Base-by-base conservation (phyloP, 441 rosid species). In the Populus hybrid region DNA sequence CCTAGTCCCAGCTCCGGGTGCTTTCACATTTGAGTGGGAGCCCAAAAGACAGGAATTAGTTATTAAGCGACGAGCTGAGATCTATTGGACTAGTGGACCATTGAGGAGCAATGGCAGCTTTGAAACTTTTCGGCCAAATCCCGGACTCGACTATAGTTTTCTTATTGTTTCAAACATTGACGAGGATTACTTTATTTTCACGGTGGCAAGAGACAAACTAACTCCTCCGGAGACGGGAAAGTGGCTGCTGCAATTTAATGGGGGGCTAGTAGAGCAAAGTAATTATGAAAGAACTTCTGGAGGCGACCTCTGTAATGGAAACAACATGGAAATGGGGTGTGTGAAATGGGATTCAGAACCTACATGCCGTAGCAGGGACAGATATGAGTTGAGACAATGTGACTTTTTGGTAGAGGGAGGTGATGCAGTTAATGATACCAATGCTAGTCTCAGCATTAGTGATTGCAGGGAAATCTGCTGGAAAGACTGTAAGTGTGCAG, bases 71-170 rank as follows among this genome's bases (percentile, higher is more conserved):
- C 70, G 42, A 57, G 73, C 76, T 5, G 35, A 66, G 20, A 61
- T 72, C 3, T 80, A 57, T 36, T 83, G 83, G 86, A 78, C 40
- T 3, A 79, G 81, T 21, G 86, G 84, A 8, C 10, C 42, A 16
- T 76, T 78, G 75, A n/a, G 8, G 71, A 20, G 32, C 23, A 46
- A 21, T 10, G 57, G n/a, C 61, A 74, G 68, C 3, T 30, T 46
- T 26, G 76, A 40, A 26, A 32, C 3, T 28, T 57, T 71, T 42
- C 14, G 23, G 12, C 8, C 12, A 1, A 16, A 24, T 70, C 3
- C 16, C 2, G 6, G 30, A 3, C 18, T 35, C 1, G 16, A 23
- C 7, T 70, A 26, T n/a, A 67, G 11, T 16, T 38, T 40, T 6
- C 42, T 11, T 2, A 21, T 2, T 9, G 10, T 70, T 50, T 70